phyloP scores from a whole-genome alignment of 2,329 filamentous ascomycete species.

The Truncatella angustata region DNA sequence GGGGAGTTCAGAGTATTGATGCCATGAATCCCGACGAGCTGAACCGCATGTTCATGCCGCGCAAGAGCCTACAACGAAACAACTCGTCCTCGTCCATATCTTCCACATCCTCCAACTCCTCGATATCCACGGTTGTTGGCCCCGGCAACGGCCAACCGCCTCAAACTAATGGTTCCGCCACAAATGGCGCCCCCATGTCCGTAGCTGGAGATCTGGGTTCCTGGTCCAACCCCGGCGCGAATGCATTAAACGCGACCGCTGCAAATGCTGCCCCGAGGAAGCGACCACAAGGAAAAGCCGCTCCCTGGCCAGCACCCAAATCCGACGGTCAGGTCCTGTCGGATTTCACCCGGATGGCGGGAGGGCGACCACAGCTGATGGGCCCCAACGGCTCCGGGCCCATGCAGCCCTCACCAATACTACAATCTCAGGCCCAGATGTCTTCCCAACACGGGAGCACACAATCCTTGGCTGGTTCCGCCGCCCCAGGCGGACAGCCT shows the following conservation, averaged over 20 bases:
- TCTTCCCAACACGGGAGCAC: slow-evolving; percentile 45
- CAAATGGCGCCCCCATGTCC: slow-evolving; percentile 57
- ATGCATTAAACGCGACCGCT: too few species aligned
- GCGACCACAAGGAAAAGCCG: slow-evolving; percentile 45
- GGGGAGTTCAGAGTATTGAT: slow-evolving; percentile 43
- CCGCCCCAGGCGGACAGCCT: slow-evolving; percentile 65
- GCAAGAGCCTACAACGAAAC: slow-evolving; percentile 80
- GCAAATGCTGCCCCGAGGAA: slow-evolving; percentile 48
- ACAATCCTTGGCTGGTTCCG: slow-evolving; percentile 65
- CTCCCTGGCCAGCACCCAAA: slow-evolving; percentile 48
- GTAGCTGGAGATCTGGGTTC: slow-evolving; percentile 42
- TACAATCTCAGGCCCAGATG: slow-evolving; percentile 36
- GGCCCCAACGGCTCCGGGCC: slow-evolving; percentile 40
- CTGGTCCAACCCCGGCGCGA: slow-evolving; percentile 51
- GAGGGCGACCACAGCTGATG: slow-evolving; percentile 35
- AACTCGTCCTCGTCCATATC: slow-evolving; percentile 90
- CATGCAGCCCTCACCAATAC: slow-evolving; percentile 36
- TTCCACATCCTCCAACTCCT: slow-evolving; percentile 57
- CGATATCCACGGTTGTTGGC: slow-evolving; percentile 62
- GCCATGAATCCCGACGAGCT: slow-evolving; percentile 82
- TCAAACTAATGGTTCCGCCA: slow-evolving; percentile 15
- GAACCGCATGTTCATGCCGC: slow-evolving; percentile 84
- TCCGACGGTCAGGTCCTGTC: slow-evolving; percentile 43
- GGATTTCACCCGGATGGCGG: slow-evolving; percentile 44
- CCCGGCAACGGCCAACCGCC: slow-evolving; percentile 36